Evolutionary conservation across 805 yeast species (phyloP).

Genomic region (Cyberlindnera subsufficiens): DNA sequence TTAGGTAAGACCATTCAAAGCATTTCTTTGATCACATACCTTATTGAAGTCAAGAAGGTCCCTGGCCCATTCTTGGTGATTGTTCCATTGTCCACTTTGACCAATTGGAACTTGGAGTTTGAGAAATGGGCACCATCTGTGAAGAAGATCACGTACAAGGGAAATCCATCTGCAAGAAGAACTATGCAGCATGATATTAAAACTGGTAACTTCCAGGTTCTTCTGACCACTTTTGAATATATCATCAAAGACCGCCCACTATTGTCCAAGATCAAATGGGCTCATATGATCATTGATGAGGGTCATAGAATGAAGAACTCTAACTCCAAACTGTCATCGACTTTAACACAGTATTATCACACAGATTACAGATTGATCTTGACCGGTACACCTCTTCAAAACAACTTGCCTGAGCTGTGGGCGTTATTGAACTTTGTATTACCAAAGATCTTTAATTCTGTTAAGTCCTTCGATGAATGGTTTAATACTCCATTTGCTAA

Average conservation of each 20-base stretch:
- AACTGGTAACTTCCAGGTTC: conserved; percentile 65
- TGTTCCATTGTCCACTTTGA: conserved; percentile 78
- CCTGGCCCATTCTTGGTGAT: conserved; percentile 71
- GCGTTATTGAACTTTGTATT: conserved; percentile 75
- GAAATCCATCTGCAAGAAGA: conserved; percentile 69
- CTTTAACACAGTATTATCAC: conserved; percentile 65
- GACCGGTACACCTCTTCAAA: conserved; percentile 86
- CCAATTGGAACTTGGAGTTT: conserved; percentile 82
- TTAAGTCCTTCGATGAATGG: conserved; percentile 85
- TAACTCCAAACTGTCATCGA: conserved; percentile 64
- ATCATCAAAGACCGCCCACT: conserved; percentile 72
- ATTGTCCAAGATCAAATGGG: conserved; percentile 64
- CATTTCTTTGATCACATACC: conserved; percentile 67
- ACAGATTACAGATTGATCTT: conserved; percentile 74
- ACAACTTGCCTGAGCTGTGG: conserved; percentile 82
- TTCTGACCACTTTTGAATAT: conserved; percentile 78
- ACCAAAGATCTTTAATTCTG: conserved; percentile 82
- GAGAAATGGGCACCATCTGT: conserved; percentile 87
- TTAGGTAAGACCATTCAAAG: conserved; percentile 91
- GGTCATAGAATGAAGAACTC: conserved; percentile 87
- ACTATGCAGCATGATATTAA: conserved; percentile 57
- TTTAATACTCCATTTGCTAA: conserved; percentile 85
- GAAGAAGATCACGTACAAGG: conserved; percentile 69
- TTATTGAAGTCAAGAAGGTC: conserved; percentile 59
- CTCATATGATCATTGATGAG: conserved; percentile 87